Conservation (phyloP, 2,329 filamentous ascomycete genomes). For the Cordyceps javanica region DNA sequence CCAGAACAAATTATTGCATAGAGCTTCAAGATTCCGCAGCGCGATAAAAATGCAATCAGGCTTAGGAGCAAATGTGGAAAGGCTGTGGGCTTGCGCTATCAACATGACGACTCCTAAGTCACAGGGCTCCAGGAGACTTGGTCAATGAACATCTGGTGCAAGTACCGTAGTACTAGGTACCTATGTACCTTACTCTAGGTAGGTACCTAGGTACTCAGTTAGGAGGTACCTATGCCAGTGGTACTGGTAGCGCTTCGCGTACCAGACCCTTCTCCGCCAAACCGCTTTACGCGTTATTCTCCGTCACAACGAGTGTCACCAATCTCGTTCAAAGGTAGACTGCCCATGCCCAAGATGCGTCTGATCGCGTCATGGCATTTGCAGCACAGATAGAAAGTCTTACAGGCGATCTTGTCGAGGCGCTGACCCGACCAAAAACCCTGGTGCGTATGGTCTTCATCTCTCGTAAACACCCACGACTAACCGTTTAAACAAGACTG, state of each 20-base stretch:
- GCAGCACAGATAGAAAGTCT: constrained; percentile 57
- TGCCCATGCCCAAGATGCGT: background rate
- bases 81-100: no score
- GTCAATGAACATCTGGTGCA: no score
- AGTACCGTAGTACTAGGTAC: no score
- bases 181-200: no score
- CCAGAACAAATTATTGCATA: no score
- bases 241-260: background rate
- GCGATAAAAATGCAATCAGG: no score
- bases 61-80: no score
- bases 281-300: constrained; percentile 4
- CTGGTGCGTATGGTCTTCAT: background rate
- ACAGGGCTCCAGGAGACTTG: no score
- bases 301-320: background rate
- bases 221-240: no score
- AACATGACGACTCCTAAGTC: no score
- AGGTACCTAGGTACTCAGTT: no score
- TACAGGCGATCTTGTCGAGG: constrained; percentile 64
- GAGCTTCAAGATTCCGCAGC: no score
- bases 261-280: background rate
- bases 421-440: constrained; percentile 50
- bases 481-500: constrained; percentile 19
- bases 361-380: constrained; percentile 57
- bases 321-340: background rate
- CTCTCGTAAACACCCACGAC: background rate